Conservation (phyloP, 2,329 filamentous ascomycete genomes). For the Capronia epimyces region DNA sequence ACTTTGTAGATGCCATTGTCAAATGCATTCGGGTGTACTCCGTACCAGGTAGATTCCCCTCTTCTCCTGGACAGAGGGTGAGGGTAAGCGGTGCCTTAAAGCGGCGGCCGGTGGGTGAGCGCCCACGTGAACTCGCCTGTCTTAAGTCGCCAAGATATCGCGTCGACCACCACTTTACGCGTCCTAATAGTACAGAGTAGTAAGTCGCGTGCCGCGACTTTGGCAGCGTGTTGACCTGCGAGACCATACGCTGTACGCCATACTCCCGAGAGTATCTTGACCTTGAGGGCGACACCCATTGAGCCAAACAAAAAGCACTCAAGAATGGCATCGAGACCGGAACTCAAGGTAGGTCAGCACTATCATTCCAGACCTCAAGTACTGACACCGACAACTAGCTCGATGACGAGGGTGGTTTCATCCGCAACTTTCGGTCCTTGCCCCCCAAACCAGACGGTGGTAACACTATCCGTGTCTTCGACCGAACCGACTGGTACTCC, state of each 20-base stretch:
- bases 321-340: slow-evolving; percentile 64
- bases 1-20: too few species aligned
- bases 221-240: not conserved
- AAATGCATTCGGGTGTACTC: too few species aligned
- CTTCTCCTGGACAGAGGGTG: too few species aligned
- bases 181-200: not conserved
- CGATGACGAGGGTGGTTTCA: slow-evolving; percentile 95
- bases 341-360: slow-evolving; percentile 55
- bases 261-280: not conserved
- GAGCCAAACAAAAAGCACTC: not conserved
- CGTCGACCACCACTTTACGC: slow-evolving; percentile 7
- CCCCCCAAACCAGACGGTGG: slow-evolving; percentile 60
- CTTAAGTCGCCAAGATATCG: not conserved
- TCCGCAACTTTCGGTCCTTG: slow-evolving; percentile 89
- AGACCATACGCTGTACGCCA: not conserved
- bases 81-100: too few species aligned
- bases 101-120: not conserved
- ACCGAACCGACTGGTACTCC: slow-evolving; percentile 91
- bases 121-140: too few species aligned
- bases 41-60: too few species aligned
- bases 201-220: not conserved
- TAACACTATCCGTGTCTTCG: slow-evolving; percentile 78
- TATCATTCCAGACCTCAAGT: not conserved
- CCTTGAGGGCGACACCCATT: not conserved
- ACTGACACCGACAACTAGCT: slow-evolving; percentile 51